Base-by-base conservation (phyloP, 257 asterid genomes). In the Gardenia jasminoides region DNA sequence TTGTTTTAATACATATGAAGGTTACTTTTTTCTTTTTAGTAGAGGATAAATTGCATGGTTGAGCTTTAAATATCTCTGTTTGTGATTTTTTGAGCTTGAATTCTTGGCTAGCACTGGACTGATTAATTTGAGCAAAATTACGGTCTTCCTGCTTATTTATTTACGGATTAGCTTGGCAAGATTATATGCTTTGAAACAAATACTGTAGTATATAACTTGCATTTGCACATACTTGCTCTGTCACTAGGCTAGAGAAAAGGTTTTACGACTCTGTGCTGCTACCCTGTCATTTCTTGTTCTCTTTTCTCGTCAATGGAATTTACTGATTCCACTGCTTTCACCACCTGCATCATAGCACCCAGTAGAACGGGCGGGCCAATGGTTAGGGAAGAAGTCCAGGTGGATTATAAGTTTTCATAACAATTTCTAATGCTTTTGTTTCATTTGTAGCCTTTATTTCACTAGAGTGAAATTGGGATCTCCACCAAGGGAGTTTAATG, bases 381-480 rank as follows among this genome's bases (percentile, higher is more conserved):
- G 69, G 41, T 28, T 9, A 28, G 31, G 41, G 19, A 64, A 64
- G 39, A 26, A 62, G 17, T 7, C 39, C 28, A 26, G 13, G 68
- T 62, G 28, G 67, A 62, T 26, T 64, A 12, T 26, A 20, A 15
- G 26, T 16, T 24, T 41, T 31, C 74, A 20, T 20, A 20, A 39
- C 16, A 6, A 41, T 70, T 61, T 68, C 72, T 66, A 48, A 70
- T 78, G 80, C 39, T 74, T 64, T 75, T 72, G 65, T 62, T 85
- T 76, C 61, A 20, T 50, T 68, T 76, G 75, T 83, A 94, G 99
- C 77, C 97, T 95, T 81, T 95, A 95, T 84, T 95, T 84, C 76
- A 93, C 98, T 12, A 95, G 86, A 85, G 97, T 94, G 78, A 88
- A 89, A 87, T 81, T 93, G 84, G 99, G 99, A 72, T 84, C 97